These are phyloP conservation scores for Hortaea sp. DNA, from an alignment of 2,329 filamentous ascomycete species.

Conservation along the genomic window DNA sequence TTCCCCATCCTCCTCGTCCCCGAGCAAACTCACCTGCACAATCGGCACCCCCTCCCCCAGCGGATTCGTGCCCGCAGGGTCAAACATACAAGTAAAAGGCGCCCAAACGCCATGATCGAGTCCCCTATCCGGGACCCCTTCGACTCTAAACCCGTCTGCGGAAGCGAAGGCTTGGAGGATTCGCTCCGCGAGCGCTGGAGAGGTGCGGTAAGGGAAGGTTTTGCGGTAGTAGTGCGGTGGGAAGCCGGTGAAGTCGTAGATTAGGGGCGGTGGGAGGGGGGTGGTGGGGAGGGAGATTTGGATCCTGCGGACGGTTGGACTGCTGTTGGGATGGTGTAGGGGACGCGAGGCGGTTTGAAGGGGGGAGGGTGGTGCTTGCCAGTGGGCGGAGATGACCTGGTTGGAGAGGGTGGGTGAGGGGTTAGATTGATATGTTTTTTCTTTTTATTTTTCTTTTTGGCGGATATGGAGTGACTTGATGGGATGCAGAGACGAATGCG, in stretches of 20 bases:
- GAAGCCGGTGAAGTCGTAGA: conserved; percentile 69
- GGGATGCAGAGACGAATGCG: no score
- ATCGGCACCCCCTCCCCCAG: conserved; percentile 43
- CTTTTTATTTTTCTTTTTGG: no score
- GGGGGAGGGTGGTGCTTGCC: not conserved
- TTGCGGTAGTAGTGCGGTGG: conserved; percentile 59
- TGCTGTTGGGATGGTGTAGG: no score
- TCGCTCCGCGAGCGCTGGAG: conserved; percentile 47
- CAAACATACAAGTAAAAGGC: conserved; percentile 51
- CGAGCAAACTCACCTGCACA: conserved; percentile 62
- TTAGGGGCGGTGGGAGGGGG: conserved; percentile 42
- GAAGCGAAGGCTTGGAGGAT: conserved; percentile 45
- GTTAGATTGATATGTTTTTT: no score
- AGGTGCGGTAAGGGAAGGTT: conserved; percentile 55
- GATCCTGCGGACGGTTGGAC: no score
- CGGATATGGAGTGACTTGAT: no score
- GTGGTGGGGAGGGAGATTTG: no score
- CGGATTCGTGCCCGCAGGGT: conserved; percentile 26
- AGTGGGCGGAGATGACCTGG: not conserved
- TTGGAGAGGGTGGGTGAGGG: no score
- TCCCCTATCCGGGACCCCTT: conserved; percentile 47
- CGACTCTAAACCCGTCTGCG: conserved; percentile 48
- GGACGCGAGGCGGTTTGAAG: conserved; percentile 28
- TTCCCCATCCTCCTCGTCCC: conserved; percentile 53
- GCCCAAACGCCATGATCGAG: conserved; percentile 70